phyloP scores from a whole-genome alignment of 176 grass and related monocot species.

The Thinopyrum elongatum region DNA sequence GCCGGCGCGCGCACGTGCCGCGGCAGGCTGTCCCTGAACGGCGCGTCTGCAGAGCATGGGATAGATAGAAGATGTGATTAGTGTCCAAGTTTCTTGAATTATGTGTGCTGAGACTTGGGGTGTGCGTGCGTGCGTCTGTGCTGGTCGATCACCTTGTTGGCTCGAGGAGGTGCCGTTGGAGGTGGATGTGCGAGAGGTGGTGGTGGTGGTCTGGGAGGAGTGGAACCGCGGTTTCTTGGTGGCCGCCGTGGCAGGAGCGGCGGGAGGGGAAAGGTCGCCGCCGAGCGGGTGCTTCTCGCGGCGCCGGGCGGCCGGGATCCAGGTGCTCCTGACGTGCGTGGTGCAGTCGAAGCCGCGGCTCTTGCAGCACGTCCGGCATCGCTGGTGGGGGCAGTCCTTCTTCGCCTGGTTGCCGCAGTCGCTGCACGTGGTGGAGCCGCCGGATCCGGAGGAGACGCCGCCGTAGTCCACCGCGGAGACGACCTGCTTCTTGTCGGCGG shows the following conservation, averaged over 20 bases:
- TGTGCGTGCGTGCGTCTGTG: neutral
- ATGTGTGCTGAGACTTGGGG: neutral
- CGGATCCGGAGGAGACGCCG: constrained; percentile 16
- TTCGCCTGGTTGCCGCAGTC: constrained; percentile 94
- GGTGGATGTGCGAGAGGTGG: constrained; percentile 43
- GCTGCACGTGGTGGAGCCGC: constrained; percentile 46
- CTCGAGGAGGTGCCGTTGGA: constrained; percentile 88
- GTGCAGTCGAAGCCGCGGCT: constrained; percentile 77
- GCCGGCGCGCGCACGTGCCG: constrained; percentile 81
- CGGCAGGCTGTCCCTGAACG: constrained; percentile 62
- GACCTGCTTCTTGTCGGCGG: constrained; percentile 54
- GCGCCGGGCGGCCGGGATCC: constrained; percentile 72
- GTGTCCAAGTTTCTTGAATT: neutral
- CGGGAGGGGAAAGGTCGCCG: neutral
- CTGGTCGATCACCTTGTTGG: constrained; percentile 62
- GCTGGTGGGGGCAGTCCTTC: constrained; percentile 73
- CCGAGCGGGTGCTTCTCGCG: constrained; percentile 50
- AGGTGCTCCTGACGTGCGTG: constrained; percentile 89
- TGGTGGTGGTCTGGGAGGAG: constrained; percentile 55
- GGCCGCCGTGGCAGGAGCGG: neutral
- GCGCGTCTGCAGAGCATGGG: constrained; percentile 37
- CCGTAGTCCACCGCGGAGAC: constrained; percentile 42
- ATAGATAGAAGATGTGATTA: neutral
- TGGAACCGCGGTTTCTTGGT: constrained; percentile 67
- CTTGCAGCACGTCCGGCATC: constrained; percentile 88